These are phyloP conservation scores for Helicocarpus griseus DNA, from an alignment of 2,329 filamentous ascomycete genomes.

Conservation along the genomic window DNA sequence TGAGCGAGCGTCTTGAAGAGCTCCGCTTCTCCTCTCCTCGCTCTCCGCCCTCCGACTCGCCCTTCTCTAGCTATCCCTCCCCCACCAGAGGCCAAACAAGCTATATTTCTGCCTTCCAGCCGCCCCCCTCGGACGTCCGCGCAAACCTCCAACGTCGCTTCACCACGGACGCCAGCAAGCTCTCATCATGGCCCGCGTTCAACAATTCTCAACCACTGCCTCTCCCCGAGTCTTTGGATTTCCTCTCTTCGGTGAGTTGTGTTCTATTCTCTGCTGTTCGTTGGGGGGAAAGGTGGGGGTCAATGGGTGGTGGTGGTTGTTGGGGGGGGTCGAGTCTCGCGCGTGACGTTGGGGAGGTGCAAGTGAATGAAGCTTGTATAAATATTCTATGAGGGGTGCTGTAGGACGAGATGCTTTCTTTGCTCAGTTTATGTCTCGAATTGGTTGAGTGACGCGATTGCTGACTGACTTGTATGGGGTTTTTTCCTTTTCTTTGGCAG, in stretches of 20 bases:
- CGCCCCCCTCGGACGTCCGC: slow-evolving; percentile 57
- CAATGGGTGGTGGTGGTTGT: neutral
- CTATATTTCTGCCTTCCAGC: slow-evolving; percentile 47
- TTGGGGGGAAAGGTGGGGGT: neutral
- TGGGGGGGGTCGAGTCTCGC: neutral
- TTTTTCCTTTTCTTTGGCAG: slow-evolving; percentile 11
- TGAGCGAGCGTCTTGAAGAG: slow-evolving; percentile 64
- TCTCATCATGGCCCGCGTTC: slow-evolving; percentile 63
- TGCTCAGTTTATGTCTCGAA: neutral
- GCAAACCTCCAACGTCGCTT: slow-evolving; percentile 79
- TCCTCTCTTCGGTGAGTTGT: slow-evolving; percentile 44
- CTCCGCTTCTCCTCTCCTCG: slow-evolving; percentile 68
- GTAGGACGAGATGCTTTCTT: neutral
- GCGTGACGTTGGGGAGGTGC: neutral
- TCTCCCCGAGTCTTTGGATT: slow-evolving; percentile 44
- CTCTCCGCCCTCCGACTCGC: slow-evolving; percentile 65
- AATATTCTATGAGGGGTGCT: neutral
- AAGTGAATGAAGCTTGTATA: neutral
- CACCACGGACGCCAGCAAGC: slow-evolving; percentile 79
- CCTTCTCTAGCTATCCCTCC: slow-evolving; percentile 65
- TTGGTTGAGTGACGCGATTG: slow-evolving; percentile 6
- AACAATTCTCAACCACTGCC: slow-evolving; percentile 42
- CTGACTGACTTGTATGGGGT: neutral
- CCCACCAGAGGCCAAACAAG: slow-evolving; percentile 59
- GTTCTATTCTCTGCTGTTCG: neutral